Percentiles rank a stretch among this genome's conserved stretches.
Evolutionary conservation across 2,329 filamentous ascomycete species (phyloP).

Genomic region (Phialophora expanda): DNA sequence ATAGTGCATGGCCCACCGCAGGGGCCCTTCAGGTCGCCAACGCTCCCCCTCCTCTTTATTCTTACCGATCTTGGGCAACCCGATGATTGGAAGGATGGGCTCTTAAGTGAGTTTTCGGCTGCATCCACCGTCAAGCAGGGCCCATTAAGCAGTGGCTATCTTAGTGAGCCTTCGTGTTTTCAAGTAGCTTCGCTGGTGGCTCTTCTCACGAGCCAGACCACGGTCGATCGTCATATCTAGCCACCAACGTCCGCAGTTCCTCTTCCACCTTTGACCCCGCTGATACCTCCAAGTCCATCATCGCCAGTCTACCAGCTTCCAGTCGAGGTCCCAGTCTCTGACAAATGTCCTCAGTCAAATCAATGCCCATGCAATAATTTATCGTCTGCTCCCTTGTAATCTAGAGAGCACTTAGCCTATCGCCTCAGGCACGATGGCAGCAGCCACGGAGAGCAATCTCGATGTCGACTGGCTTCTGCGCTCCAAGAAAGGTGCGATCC

Average conservation of each 20-base stretch:
- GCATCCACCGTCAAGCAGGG: neutral
- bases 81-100: neutral
- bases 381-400: neutral
- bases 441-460: slow-evolving; percentile 65
- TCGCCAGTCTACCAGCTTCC: slow-evolving; percentile 12
- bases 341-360: slow-evolving; percentile 11
- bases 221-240: slow-evolving; percentile 17
- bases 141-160: slow-evolving; percentile 2
- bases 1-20: neutral
- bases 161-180: slow-evolving; percentile 1
- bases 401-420: slow-evolving; percentile 1
- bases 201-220: slow-evolving; percentile 12
- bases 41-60: slow-evolving; percentile 4
- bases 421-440: slow-evolving; percentile 51
- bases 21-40: neutral
- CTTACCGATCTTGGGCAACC: slow-evolving; percentile 15
- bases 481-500: slow-evolving; percentile 73
- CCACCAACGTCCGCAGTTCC: slow-evolving; percentile 7
- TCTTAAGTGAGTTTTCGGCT: neutral
- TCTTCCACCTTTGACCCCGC: slow-evolving; percentile 21
- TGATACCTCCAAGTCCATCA: slow-evolving; percentile 14
- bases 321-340: neutral
- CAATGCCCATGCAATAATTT: slow-evolving; percentile 11
- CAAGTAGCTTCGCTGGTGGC: slow-evolving; percentile 9
- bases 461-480: slow-evolving; percentile 93